Percentiles rank a stretch among this genome's conserved stretches.
These are phyloP conservation scores for Sanghuangporus baumii DNA, from an alignment of 1,284 basidiomycete species.

Conservation along the genomic window DNA sequence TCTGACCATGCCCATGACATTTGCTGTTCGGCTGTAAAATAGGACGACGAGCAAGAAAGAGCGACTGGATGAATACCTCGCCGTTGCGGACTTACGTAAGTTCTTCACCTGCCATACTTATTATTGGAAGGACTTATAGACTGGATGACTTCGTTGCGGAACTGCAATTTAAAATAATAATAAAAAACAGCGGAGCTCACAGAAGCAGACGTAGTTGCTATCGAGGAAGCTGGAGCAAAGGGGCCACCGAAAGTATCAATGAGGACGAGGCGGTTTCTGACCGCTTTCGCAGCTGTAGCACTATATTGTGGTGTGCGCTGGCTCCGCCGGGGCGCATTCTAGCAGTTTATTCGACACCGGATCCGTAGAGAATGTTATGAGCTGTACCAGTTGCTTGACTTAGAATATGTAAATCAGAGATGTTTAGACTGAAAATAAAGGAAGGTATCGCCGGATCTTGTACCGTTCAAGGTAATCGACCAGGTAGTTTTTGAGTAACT, in stretches of 20 bases:
- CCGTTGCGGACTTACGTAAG: slow-evolving; percentile 42
- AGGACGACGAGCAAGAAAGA: slow-evolving; percentile 50
- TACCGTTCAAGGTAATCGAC: background rate
- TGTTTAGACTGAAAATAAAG: background rate
- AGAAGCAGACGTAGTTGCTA: slow-evolving; percentile 33
- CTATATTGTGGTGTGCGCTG: slow-evolving; percentile 1
- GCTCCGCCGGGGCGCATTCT: background rate
- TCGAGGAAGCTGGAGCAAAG: slow-evolving; percentile 37
- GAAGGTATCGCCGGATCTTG: no score
- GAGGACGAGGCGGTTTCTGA: background rate
- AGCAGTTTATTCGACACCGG: background rate
- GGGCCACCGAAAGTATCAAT: slow-evolving; percentile 12
- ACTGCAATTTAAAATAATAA: background rate
- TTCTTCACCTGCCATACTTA: slow-evolving; percentile 1
- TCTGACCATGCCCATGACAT: background rate
- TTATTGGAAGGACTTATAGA: background rate
- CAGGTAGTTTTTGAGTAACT: background rate
- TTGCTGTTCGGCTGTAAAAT: background rate
- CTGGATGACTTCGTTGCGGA: background rate
- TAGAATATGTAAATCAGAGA: background rate
- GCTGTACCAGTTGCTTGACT: background rate
- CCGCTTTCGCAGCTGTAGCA: background rate
- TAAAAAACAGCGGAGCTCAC: slow-evolving; percentile 28
- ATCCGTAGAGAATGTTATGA: background rate
- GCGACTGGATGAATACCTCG: slow-evolving; percentile 51